These are phyloP conservation scores for Fusarium lyarnte DNA, from an alignment of 2,329 filamentous ascomycete species.

Conservation along the genomic window DNA sequence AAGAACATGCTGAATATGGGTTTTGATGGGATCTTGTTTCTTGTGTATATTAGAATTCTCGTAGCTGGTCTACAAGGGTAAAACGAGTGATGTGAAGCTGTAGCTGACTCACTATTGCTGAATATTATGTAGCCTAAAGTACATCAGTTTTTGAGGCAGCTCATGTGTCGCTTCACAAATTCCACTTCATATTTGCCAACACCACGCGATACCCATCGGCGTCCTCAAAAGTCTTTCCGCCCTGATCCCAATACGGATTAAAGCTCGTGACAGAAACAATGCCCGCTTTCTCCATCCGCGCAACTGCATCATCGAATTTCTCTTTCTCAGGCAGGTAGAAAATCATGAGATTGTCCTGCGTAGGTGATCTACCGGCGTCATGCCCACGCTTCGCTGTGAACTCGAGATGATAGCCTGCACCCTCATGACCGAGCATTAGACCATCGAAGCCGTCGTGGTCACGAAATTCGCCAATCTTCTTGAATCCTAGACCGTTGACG, in stretches of 20 bases:
- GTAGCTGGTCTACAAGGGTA: not conserved
- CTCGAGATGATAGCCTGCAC: not conserved
- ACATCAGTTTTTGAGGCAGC: accelerated
- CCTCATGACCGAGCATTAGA: not conserved
- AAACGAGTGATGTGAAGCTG: not conserved
- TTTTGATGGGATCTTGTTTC: not conserved
- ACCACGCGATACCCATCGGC: not conserved
- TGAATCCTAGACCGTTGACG: not conserved
- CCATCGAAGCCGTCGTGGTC: not conserved
- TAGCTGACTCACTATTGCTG: accelerated
- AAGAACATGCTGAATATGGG: not conserved
- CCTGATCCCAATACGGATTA: not conserved
- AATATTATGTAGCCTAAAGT: accelerated
- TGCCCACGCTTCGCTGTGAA: not conserved
- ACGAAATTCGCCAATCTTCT: not conserved
- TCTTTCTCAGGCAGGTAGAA: not conserved
- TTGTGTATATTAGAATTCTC: not conserved
- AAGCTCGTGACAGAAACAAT: not conserved
- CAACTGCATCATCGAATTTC: not conserved
- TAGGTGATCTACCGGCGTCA: not conserved
- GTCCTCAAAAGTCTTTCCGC: not conserved
- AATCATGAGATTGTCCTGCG: not conserved
- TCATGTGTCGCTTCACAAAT: not conserved
- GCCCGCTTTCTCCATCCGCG: not conserved
- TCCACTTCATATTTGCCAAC: not conserved